Percentiles rank a stretch among this genome's conserved stretches.
Conservation (phyloP, 371 early-diverging fungal genomes). For the Nosema muscidifuracis region DNA sequence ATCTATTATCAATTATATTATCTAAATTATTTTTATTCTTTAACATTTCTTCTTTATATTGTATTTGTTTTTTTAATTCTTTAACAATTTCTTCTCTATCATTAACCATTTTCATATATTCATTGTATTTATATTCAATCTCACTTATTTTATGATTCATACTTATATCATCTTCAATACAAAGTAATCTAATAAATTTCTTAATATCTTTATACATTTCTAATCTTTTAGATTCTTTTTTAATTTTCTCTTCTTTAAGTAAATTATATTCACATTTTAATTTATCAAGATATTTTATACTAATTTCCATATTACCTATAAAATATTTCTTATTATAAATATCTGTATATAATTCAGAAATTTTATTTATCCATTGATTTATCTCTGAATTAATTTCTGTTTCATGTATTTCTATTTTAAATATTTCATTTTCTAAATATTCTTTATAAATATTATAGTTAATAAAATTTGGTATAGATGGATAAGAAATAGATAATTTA, state of each 20-base stretch:
- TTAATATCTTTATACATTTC: slow-evolving; percentile 36
- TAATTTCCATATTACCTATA: background rate
- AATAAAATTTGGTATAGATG: background rate
- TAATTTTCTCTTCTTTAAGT: slow-evolving; percentile 9
- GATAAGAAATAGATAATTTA: background rate
- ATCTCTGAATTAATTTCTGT: slow-evolving; percentile 20
- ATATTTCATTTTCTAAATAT: slow-evolving; percentile 16
- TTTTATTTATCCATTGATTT: slow-evolving; percentile 3
- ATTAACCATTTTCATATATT: slow-evolving; percentile 15
- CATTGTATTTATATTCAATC: slow-evolving; percentile 28
- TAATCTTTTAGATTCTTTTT: slow-evolving; percentile 25
- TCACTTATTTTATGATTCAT: slow-evolving; percentile 27
- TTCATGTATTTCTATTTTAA: background rate
- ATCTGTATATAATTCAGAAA: background rate
- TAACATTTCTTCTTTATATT: slow-evolving; percentile 23
- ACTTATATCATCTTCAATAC: background rate
- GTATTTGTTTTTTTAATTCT: slow-evolving; percentile 20
- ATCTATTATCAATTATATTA: background rate
- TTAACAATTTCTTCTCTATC: slow-evolving; percentile 25
- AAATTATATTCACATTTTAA: slow-evolving; percentile 13
- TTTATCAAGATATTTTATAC: background rate
- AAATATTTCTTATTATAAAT: slow-evolving; percentile 3
- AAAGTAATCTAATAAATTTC: slow-evolving; percentile 12
- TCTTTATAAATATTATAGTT: background rate
- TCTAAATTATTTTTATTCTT: background rate